These are phyloP conservation scores for Hypoxylon intermedium DNA, from an alignment of 495 filamentous ascomycete species.

Conservation along the genomic window DNA sequence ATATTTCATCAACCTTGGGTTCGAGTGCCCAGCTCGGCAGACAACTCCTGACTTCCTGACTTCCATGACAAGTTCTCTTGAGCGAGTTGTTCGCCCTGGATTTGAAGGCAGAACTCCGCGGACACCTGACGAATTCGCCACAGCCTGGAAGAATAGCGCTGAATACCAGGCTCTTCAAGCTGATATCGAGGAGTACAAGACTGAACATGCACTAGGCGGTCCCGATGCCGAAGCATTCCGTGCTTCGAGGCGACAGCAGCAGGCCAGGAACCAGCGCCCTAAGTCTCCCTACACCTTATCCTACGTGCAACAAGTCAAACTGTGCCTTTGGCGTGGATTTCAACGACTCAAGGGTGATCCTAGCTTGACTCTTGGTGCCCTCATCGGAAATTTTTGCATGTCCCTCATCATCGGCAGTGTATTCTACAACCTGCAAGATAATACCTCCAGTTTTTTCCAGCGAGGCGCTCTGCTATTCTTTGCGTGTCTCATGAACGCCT, in stretches of 20 bases:
- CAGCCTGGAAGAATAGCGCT: slow-evolving; percentile 75
- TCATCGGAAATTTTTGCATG: slow-evolving; percentile 78
- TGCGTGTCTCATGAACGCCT: slow-evolving; percentile 85
- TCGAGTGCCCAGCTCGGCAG: slow-evolving; percentile 72
- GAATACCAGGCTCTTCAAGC: slow-evolving; percentile 68
- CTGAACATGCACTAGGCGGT: slow-evolving; percentile 67
- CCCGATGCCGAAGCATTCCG: slow-evolving; percentile 71
- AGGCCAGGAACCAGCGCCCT: slow-evolving; percentile 66
- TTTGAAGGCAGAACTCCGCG: slow-evolving; percentile 71
- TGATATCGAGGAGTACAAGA: slow-evolving; percentile 76
- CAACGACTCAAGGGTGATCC: slow-evolving; percentile 72
- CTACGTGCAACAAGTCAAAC: slow-evolving; percentile 69
- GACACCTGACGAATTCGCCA: slow-evolving; percentile 79
- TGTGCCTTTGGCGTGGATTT: slow-evolving; percentile 80
- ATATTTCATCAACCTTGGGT: slow-evolving; percentile 78
- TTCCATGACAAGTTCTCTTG: slow-evolving; percentile 74
- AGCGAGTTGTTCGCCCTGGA: slow-evolving; percentile 68
- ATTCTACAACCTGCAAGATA: slow-evolving; percentile 74
- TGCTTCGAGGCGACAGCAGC: slow-evolving; percentile 68
- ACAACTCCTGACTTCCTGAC: slow-evolving; percentile 84
- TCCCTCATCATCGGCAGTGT: slow-evolving; percentile 80
- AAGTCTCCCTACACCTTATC: slow-evolving; percentile 82
- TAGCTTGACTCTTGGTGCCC: slow-evolving; percentile 69
- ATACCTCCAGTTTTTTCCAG: slow-evolving; percentile 75
- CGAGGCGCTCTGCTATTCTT: slow-evolving; percentile 89